These are phyloP conservation scores for Royoungia palumana DNA, from an alignment of 768 basidiomycete genomes.

Conservation along the genomic window DNA sequence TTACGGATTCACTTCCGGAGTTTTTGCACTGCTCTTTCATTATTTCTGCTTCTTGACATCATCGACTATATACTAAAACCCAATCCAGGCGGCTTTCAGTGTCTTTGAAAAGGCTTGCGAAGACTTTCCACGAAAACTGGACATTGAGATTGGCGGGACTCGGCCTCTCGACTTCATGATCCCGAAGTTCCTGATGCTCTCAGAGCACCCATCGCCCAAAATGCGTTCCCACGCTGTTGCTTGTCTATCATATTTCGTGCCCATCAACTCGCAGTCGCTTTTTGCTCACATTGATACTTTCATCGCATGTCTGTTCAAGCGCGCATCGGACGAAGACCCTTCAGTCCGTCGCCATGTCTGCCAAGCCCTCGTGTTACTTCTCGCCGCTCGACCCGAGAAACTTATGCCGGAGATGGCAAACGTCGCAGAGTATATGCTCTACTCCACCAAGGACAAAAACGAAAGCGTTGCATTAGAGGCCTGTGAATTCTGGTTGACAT, in stretches of 20 bases:
- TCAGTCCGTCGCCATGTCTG: constrained; percentile 94
- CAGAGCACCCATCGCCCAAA: constrained; percentile 81
- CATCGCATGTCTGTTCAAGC: constrained; percentile 90
- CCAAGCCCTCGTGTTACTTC: constrained; percentile 88
- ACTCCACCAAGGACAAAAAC: constrained; percentile 96
- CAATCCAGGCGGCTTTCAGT: constrained; percentile 79
- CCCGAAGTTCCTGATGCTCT: constrained; percentile 87
- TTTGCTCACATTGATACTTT: constrained; percentile 90
- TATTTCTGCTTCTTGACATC: not conserved
- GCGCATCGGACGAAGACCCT: constrained; percentile 92
- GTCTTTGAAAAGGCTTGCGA: constrained; percentile 94
- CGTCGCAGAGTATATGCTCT: constrained; percentile 98
- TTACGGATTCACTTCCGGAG: constrained; percentile 2
- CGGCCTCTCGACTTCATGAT: constrained; percentile 95
- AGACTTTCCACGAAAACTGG: constrained; percentile 93
- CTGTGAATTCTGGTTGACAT: constrained; percentile 99
- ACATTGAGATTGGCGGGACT: constrained; percentile 90
- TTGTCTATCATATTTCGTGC: constrained; percentile 92
- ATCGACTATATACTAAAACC: constrained; percentile 15
- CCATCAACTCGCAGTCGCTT: constrained; percentile 81
- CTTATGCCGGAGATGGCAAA: constrained; percentile 94
- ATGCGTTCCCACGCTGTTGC: constrained; percentile 92
- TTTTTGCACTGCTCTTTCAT: not conserved
- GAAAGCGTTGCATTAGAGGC: constrained; percentile 96
- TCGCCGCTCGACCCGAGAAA: constrained; percentile 92